A percentile compares a stretch with the other conserved stretches of the same genome.
These are phyloP conservation scores for Hibiscus tridactylites DNA, from an alignment of 345 rosid genomes.

Conservation along the genomic window DNA sequence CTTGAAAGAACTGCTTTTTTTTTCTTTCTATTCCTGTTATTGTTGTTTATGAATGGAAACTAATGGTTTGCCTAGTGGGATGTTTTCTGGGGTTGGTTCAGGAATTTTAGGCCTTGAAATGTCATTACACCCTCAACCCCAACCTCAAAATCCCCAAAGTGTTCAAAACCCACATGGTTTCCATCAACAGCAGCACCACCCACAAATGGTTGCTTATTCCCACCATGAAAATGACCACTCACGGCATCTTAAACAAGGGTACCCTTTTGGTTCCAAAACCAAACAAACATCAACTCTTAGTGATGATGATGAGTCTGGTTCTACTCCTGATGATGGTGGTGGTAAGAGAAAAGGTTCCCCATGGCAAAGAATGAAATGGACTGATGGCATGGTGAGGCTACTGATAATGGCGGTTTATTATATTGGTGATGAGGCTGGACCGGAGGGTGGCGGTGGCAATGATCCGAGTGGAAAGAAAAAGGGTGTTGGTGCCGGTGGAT, in stretches of 20 bases:
- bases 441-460: constrained; percentile 22
- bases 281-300: constrained; percentile 51
- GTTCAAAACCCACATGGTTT: constrained; percentile 34
- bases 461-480: constrained; percentile 52
- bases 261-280: constrained; percentile 32
- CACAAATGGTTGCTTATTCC: constrained; percentile 41
- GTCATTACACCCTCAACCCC: constrained; percentile 50
- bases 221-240: constrained; percentile 32
- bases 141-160: constrained; percentile 27
- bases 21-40: neutral
- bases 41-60: constrained; percentile 44
- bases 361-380: constrained; percentile 99
- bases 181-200: constrained; percentile 31
- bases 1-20: neutral
- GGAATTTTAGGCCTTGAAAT: constrained; percentile 69
- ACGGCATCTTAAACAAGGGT: constrained; percentile 33
- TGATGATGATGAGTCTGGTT: constrained; percentile 70
- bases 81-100: constrained; percentile 63
- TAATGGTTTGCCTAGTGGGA: constrained; percentile 49
- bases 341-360: constrained; percentile 55
- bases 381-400: constrained; percentile 78
- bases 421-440: constrained; percentile 80
- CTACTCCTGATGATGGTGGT: constrained; percentile 38
- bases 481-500: constrained; percentile 22
- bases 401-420: constrained; percentile 82